A percentile compares a stretch with the other conserved stretches of the same genome.
These are phyloP conservation scores for Aspergillus sp. DNA, from an alignment of 2,329 filamentous ascomycete species.

Conservation along the genomic window DNA sequence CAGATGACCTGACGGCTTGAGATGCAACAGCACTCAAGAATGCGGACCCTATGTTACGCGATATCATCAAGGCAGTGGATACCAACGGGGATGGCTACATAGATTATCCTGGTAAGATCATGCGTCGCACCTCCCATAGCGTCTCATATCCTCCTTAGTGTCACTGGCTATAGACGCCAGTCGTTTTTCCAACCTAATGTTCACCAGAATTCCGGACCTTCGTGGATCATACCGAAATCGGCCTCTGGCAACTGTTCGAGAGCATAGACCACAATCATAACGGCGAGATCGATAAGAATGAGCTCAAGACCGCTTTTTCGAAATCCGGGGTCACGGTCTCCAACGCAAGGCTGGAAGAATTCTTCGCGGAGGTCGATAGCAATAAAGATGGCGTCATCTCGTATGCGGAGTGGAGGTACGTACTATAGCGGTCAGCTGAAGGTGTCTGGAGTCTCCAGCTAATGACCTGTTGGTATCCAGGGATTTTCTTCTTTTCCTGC, in stretches of 20 bases:
- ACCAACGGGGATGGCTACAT: conserved; percentile 86
- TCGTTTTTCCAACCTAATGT: conserved; percentile 25
- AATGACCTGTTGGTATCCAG: conserved; percentile 49
- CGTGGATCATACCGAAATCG: conserved; percentile 81
- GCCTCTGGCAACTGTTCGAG: conserved; percentile 79
- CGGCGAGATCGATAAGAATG: conserved; percentile 82
- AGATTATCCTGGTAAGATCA: conserved; percentile 75
- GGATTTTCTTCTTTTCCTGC: conserved; percentile 91
- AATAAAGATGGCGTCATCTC: conserved; percentile 85
- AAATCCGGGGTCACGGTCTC: conserved; percentile 78
- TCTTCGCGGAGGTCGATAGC: conserved; percentile 86
- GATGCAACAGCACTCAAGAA: conserved; percentile 72
- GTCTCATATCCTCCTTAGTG: conserved; percentile 11
- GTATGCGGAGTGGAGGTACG: conserved; percentile 96
- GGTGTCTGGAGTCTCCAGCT: background rate
- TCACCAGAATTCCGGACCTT: conserved; percentile 81
- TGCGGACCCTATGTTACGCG: conserved; percentile 79
- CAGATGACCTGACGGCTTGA: conserved; percentile 26
- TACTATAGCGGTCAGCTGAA: conserved; percentile 22
- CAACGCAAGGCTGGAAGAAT: conserved; percentile 73
- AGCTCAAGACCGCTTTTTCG: conserved; percentile 77
- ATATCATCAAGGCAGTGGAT: conserved; percentile 81
- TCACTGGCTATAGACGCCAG: conserved; percentile 21
- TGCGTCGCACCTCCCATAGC: conserved; percentile 18
- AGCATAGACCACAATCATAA: conserved; percentile 84